Percentiles rank a stretch among this genome's conserved stretches.
Conservation (phyloP, 129 eudicot species). For the Centrapalus pauciflorus region DNA sequence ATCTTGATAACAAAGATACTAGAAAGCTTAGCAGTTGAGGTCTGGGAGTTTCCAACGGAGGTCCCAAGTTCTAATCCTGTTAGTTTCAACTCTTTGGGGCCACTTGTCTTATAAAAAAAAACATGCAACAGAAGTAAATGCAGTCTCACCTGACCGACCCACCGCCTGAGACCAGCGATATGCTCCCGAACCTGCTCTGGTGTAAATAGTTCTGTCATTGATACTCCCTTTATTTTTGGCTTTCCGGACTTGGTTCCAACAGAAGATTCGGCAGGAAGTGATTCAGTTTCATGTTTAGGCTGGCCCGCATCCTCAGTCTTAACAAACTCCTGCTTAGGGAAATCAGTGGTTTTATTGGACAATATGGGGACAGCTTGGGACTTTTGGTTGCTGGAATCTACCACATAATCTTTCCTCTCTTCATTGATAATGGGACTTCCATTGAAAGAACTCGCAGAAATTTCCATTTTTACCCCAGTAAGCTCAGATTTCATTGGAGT, state of each 20-base stretch:
- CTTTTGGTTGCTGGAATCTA: conserved; percentile 29
- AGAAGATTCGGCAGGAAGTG: conserved; percentile 42
- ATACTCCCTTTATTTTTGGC: conserved; percentile 86
- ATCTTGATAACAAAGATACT: not conserved
- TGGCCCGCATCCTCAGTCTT: conserved; percentile 55
- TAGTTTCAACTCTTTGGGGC: too few relatives aligned
- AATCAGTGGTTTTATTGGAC: conserved; percentile 30
- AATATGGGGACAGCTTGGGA: conserved; percentile 27
- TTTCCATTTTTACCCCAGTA: conserved; percentile 44
- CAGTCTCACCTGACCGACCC: conserved; percentile 94
- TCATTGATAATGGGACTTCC: conserved; percentile 30
- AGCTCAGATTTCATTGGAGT: conserved; percentile 48
- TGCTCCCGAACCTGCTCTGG: conserved; percentile 93
- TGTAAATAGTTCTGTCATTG: conserved; percentile 84
- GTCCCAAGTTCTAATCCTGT: too few relatives aligned
- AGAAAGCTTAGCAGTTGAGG: too few relatives aligned
- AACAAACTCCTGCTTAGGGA: conserved; percentile 35
- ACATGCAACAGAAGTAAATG: too few relatives aligned
- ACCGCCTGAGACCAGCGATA: conserved; percentile 83
- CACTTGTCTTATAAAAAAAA: too few relatives aligned
- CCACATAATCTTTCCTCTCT: conserved; percentile 35
- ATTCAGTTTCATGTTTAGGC: conserved; percentile 37
- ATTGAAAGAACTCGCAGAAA: conserved; percentile 23
- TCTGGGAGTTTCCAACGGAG: too few relatives aligned
- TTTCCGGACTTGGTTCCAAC: conserved; percentile 76